Percentiles rank a stretch among this genome's conserved stretches.
Conservation (phyloP, 257 asterid species). For the Fraxinus quadrangulata region DNA sequence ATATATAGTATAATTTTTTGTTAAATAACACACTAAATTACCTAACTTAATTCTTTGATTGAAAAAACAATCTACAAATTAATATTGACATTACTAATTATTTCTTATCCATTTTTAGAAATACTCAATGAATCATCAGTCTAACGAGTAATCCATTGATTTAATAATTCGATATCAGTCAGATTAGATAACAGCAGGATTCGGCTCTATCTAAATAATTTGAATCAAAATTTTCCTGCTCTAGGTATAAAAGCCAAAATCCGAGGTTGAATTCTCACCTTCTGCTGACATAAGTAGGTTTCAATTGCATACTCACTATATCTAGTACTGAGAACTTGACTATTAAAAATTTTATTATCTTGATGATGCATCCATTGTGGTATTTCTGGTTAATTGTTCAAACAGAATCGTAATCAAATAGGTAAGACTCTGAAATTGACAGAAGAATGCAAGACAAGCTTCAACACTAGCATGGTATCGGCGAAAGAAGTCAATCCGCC, state of each 20-base stretch:
- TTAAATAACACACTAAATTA: no score
- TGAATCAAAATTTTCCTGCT: conserved; percentile 11
- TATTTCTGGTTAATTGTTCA: neutral
- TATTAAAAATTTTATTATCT: neutral
- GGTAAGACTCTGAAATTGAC: neutral
- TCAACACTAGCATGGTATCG: conserved; percentile 19
- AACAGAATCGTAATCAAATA: neutral
- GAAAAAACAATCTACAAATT: no score
- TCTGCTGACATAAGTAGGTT: conserved; percentile 21
- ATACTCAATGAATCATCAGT: no score
- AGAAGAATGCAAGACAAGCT: conserved; percentile 26
- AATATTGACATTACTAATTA: no score
- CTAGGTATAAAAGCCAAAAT: neutral
- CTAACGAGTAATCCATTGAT: no score
- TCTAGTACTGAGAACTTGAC: no score
- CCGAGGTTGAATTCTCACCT: conserved; percentile 9
- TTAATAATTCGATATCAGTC: no score
- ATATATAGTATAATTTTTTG: no score
- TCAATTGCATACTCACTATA: no score
- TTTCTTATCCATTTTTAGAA: no score
- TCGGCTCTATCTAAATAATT: neutral
- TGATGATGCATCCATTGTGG: neutral
- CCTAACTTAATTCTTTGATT: no score
- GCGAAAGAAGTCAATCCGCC: conserved; percentile 19
- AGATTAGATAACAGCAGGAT: neutral